Evolutionary conservation across 768 basidiomycete genomes (phyloP), one percentile per base, ranked within the genome.

Genomic region (Terana coerulea): DNA sequence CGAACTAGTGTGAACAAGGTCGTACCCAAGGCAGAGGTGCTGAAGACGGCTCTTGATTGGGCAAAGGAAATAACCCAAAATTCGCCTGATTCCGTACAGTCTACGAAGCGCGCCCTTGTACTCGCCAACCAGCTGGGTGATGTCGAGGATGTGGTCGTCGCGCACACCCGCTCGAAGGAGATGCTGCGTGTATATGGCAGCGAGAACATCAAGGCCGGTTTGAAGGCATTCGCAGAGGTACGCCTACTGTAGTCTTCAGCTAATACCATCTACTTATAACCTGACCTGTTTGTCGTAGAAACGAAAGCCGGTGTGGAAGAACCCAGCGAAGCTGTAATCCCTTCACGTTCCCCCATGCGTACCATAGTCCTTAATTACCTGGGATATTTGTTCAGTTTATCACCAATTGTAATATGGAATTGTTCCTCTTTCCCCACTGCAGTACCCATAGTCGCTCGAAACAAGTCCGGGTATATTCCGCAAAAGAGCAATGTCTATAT

Each of bases 21-120:
- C 9, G 88, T 88, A 1, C 77, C 82, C 9, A 64, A 72, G 31
- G 59, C 70, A 0, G 61, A 80, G 36, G 78, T 91, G 2, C 59
- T 92, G 10, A 57, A 77, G 5, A 73, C 80, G 7, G 90, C 91
- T 2, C 65, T 92, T 25, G 68, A 71, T 3, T 65, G 81, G 50
- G 90, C 91, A 2, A 67, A 73, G 47, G 69, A 77, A 48, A 82
- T 92, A 54, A 67, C 67, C 14, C 61, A 63, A 21, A 88, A 87
- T 59, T 90, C 88, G 1, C 91, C 91, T 0, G 91, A 92, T 64
- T 75, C 90, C 0, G 83, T 92, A 1, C 85, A 87, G 57, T 75
- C 79, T 40, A 86, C 88, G 2, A 94, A 92, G 64, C 71, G 75
- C n/a, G 86, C 76, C 1, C 69, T 94, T 8, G 47, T 87, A 14